These are phyloP conservation scores for Pestalotiopsis sp. DNA, from an alignment of 2,329 filamentous ascomycete genomes.

Conservation along the genomic window DNA sequence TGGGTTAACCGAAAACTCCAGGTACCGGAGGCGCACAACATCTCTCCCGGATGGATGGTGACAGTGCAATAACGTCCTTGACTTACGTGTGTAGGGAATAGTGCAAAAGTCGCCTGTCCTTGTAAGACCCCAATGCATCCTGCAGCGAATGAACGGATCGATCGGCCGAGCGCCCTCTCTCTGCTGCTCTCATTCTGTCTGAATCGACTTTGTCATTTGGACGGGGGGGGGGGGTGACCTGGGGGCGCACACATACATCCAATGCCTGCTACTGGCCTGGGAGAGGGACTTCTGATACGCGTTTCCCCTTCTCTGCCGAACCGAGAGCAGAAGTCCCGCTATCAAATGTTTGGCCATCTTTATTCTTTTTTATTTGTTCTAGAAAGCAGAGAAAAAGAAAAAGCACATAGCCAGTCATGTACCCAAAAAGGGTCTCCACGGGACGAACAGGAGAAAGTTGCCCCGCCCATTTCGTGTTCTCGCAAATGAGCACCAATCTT, in stretches of 20 bases:
- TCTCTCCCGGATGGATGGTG: neutral
- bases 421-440: neutral
- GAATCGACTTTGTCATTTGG: neutral
- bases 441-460: neutral
- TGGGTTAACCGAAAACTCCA: neutral
- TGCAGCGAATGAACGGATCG: constrained; percentile 2
- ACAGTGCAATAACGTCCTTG: neutral
- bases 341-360: neutral
- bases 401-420: neutral
- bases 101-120: neutral
- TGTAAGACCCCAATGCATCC: neutral
- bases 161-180: neutral
- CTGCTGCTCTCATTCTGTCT: neutral
- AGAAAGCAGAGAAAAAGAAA: constrained; percentile 5
- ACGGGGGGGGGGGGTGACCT: neutral
- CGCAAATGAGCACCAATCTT: neutral
- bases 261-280: no score
- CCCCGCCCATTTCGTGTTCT: constrained; percentile 1
- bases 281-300: neutral
- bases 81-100: neutral
- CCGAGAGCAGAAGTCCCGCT: neutral
- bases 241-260: neutral
- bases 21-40: neutral
- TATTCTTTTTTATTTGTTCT: constrained; percentile 1
- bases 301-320: neutral